Evolutionary conservation across 805 yeast species (phyloP).

Genomic region (Candida methanosorbosa): DNA sequence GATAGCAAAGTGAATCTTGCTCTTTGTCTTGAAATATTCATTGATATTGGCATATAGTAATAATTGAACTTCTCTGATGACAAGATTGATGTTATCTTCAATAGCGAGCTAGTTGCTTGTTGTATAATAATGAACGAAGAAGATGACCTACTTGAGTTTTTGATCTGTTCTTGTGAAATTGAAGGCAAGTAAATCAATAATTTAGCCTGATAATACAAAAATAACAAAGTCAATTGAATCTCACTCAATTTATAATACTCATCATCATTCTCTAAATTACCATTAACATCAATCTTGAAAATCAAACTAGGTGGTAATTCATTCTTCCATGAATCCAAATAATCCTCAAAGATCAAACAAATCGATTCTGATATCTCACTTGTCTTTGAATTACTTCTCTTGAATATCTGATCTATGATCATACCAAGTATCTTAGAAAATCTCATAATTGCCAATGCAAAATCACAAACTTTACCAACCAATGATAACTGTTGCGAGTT

Average conservation of each 20-base stretch:
- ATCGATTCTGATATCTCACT: constrained; percentile 22
- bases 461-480: constrained; percentile 61
- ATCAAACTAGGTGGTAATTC: constrained; percentile 53
- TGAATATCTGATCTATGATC: constrained; percentile 62
- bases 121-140: constrained; percentile 60
- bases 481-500: constrained; percentile 49
- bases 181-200: constrained; percentile 57
- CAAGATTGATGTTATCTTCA: constrained; percentile 33
- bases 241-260: constrained; percentile 26
- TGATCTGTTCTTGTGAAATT: constrained; percentile 35
- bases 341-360: constrained; percentile 41
- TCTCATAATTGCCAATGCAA: constrained; percentile 57
- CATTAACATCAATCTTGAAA: constrained; percentile 58
- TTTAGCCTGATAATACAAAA: constrained; percentile 53
- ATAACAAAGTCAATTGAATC: constrained; percentile 44
- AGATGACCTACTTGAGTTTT: constrained; percentile 29
- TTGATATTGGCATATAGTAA: constrained; percentile 50
- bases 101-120: constrained; percentile 57
- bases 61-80: constrained; percentile 28
- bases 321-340: constrained; percentile 71
- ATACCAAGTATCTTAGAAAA: constrained; percentile 67
- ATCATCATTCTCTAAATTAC: constrained; percentile 31
- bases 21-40: constrained; percentile 52
- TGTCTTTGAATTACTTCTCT: constrained; percentile 32
- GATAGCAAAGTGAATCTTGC: constrained; percentile 56